Evolutionary conservation across 345 rosid species (phyloP).

Genomic region (Zanthoxylum bungeanum): DNA sequence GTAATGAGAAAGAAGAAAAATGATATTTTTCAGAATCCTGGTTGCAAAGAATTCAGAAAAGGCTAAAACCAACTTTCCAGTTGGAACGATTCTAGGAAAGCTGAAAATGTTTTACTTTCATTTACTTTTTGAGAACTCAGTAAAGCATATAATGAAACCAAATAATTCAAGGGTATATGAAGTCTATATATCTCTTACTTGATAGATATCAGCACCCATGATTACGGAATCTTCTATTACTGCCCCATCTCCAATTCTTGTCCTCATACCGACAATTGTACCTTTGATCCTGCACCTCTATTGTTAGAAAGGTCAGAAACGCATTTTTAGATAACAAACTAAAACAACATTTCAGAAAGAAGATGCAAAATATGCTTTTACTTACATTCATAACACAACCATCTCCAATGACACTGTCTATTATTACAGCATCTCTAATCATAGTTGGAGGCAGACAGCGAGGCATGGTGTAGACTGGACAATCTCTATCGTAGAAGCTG

Average conservation of each 20-base stretch:
- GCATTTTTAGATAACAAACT: conserved; percentile 9
- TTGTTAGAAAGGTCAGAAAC: conserved; percentile 26
- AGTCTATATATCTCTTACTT: conserved; percentile 36
- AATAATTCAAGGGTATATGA: not conserved
- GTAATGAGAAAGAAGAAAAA: not conserved
- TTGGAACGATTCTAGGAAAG: too few relatives aligned
- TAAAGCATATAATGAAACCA: not conserved
- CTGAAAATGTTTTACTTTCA: not conserved
- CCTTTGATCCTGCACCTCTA: conserved; percentile 78
- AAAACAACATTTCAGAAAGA: not conserved
- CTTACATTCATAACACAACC: conserved; percentile 81
- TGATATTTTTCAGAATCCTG: not conserved
- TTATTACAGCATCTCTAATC: conserved; percentile 49
- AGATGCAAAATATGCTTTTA: not conserved
- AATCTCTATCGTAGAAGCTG: conserved; percentile 62
- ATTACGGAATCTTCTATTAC: conserved; percentile 69
- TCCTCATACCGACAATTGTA: conserved; percentile 75
- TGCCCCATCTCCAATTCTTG: conserved; percentile 57
- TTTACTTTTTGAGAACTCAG: not conserved
- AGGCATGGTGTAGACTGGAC: conserved; percentile 64
- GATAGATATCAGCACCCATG: conserved; percentile 71
- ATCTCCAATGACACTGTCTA: conserved; percentile 64
- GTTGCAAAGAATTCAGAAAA: too few relatives aligned
- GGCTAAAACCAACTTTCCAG: too few relatives aligned
- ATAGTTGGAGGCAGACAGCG: conserved; percentile 69